Conservation (phyloP, 2,329 filamentous ascomycete genomes). For the Monilinia fructicola region DNA sequence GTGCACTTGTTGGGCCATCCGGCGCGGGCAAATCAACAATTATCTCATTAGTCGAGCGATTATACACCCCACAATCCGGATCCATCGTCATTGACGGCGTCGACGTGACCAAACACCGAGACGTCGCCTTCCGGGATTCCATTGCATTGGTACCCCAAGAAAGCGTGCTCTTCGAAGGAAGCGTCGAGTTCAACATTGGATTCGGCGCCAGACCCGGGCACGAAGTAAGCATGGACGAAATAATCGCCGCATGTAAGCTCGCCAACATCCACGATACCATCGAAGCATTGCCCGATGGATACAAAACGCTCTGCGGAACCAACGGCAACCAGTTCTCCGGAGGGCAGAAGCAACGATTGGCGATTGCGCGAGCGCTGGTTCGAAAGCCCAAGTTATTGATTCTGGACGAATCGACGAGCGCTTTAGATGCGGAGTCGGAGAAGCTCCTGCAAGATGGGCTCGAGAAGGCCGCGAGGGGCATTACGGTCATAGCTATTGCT, state of each 20-base stretch:
- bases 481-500: conserved; percentile 59
- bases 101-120: conserved; percentile 47
- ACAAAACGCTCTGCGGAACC: conserved; percentile 64
- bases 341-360: conserved; percentile 74
- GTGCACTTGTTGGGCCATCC: conserved; percentile 63
- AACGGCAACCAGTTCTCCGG: conserved; percentile 73
- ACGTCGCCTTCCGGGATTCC: conserved; percentile 50
- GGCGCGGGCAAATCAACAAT: conserved; percentile 69
- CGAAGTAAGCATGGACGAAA: conserved; percentile 55
- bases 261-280: conserved; percentile 73
- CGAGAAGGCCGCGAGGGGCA: conserved; percentile 53
- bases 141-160: conserved; percentile 60
- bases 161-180: conserved; percentile 57
- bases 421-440: conserved; percentile 71
- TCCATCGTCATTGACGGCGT: conserved; percentile 34
- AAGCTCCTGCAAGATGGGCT: conserved; percentile 64
- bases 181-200: conserved; percentile 55
- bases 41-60: conserved; percentile 54
- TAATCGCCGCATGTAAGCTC: conserved; percentile 59
- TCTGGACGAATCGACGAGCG: conserved; percentile 79
- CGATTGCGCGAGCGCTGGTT: conserved; percentile 74
- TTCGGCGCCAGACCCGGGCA: conserved; percentile 55
- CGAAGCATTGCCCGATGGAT: conserved; percentile 59
- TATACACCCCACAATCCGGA: conserved; percentile 46
- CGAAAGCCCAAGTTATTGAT: conserved; percentile 70